phyloP scores from a whole-genome alignment of 768 basidiomycete species.

The Podaxis sp. region DNA sequence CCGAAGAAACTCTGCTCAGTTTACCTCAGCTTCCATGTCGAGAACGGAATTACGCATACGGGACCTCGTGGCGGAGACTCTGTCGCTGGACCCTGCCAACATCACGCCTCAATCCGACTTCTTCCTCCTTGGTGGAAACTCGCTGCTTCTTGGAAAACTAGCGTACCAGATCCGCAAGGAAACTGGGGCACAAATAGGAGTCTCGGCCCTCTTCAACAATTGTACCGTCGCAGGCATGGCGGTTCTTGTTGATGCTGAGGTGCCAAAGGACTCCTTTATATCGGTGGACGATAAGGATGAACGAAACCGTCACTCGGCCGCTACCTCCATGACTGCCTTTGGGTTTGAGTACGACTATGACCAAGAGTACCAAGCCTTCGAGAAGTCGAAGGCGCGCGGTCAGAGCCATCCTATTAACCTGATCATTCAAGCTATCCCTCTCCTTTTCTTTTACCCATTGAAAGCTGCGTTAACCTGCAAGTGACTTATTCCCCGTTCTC shows the following conservation, averaged over 20 bases:
- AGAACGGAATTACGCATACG: constrained; percentile 31
- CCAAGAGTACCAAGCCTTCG: constrained; percentile 19
- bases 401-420: constrained; percentile 38
- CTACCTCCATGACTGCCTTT: constrained; percentile 22
- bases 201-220: constrained; percentile 38
- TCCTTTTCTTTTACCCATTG: constrained; percentile 43
- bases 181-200: constrained; percentile 33
- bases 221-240: constrained; percentile 43
- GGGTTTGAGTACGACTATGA: constrained; percentile 30
- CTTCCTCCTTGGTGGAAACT: constrained; percentile 44
- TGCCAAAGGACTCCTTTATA: constrained; percentile 6
- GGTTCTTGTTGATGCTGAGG: constrained; percentile 30
- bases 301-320: constrained; percentile 10
- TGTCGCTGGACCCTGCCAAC: constrained; percentile 27
- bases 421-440: constrained; percentile 39
- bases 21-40: constrained; percentile 26
- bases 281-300: constrained; percentile 12
- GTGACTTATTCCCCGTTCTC: constrained; percentile 6
- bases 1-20: constrained; percentile 23
- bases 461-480: constrained; percentile 41
- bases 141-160: constrained; percentile 44
- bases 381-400: constrained; percentile 24
- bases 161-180: constrained; percentile 39
- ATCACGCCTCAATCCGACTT: constrained; percentile 38
- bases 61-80: constrained; percentile 33